Base-by-base conservation (phyloP, 2,329 filamentous ascomycete species). In the Diaporthe velutina region DNA sequence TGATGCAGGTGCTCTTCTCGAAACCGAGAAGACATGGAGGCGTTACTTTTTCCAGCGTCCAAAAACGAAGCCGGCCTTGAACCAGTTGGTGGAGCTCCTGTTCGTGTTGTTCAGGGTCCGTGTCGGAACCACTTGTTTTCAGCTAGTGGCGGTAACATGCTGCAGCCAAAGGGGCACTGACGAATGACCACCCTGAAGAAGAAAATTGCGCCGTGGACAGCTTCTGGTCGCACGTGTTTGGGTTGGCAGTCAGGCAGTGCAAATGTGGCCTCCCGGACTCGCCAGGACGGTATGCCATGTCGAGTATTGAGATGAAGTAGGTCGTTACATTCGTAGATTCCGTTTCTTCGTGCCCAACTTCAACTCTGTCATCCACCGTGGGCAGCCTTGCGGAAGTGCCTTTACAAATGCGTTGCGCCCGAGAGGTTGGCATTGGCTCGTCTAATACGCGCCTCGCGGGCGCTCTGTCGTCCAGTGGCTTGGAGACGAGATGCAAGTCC, bases 371-470 rank as follows among this genome's bases (percentile, higher is more conserved):
- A 25, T 25, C 30, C 55, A 30, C 12, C 45, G 35, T 42, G n/a
- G 58, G 58, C 19, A 10, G 33, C 45, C 15, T 28, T 30, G 15
- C 25, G 30, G 45, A 28, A 5, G 30, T 9, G 30, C 25, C 19
- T 8, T 74, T 68, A 72, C 74, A 61, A 76, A 71, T 74, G 35
- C 40, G 22, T 22, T 35, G 15, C 52, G 50, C 60, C 74, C 48
- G 74, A 76, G 60, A 74, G 60, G 72, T 48, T 72, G 74, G 67
- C 58, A 58, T 60, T 54, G 35, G 58, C 28, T 28, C 28, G 54
- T n/a, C 40, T 35, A 30, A 57, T 13, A 30, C n/a, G 33, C 52
- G 38, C 42, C 61, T 35, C 25, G 30, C 33, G 9, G 33, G 48
- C 30, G 70, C 70, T 58, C 42, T 60, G 52, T 68, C 73, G 67